Conservation (phyloP, 805 yeast species). For the Cyberlindnera samutprakarnensis region DNA sequence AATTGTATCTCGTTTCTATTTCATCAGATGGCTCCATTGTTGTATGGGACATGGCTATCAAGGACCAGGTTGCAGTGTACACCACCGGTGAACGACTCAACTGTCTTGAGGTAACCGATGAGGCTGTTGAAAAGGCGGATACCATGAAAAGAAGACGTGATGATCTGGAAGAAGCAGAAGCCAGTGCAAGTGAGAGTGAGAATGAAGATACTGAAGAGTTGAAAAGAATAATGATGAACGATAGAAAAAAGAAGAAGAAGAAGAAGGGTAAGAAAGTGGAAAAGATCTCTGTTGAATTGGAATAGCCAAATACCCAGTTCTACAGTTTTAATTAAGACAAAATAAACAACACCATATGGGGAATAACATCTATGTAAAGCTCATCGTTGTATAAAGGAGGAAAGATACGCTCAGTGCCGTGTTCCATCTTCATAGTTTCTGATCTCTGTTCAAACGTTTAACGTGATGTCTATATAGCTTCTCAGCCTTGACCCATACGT, state of each 20-base stretch:
- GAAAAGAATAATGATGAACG: conserved; percentile 41
- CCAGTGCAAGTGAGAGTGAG: conserved; percentile 59
- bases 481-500: conserved; percentile 91
- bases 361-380: conserved; percentile 1
- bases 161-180: conserved; percentile 26
- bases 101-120: conserved; percentile 74
- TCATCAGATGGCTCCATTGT: conserved; percentile 93
- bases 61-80: conserved; percentile 85
- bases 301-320: conserved; percentile 24
- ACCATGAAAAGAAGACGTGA: conserved; percentile 56
- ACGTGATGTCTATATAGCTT: conserved; percentile 79
- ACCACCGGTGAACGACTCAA: conserved; percentile 87
- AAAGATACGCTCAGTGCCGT: background rate
- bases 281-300: conserved; percentile 49
- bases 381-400: background rate
- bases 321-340: background rate
- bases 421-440: conserved; percentile 28
- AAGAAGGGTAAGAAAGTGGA: conserved; percentile 36
- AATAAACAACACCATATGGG: background rate
- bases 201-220: conserved; percentile 69
- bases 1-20: conserved; percentile 61
- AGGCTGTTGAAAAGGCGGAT: conserved; percentile 63
- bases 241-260: conserved; percentile 28
- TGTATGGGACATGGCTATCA: conserved; percentile 67
- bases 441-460: conserved; percentile 49